Base-by-base conservation (phyloP, 176 grass and related monocot species). In the Bonia amplexicaulis region DNA sequence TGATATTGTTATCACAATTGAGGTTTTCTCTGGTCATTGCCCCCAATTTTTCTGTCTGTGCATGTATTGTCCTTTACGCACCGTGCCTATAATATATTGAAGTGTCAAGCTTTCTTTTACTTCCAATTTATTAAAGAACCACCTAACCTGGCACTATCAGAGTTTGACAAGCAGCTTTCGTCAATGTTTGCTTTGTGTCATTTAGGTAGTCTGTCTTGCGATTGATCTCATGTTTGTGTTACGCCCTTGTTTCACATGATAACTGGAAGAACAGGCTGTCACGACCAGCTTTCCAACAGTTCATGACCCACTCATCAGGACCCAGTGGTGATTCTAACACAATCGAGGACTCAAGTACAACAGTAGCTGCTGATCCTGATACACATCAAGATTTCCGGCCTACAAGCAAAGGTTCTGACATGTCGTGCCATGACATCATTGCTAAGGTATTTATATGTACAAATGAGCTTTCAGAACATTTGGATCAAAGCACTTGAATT, bases 311-410 rank as follows among this genome's bases (percentile, higher is more conserved):
- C 63, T 92, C 84, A n/a, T 76, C 92, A 39, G 66, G 79, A 31
- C 66, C 49, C 78, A 49, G 40, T 35, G 77, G 77, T 61, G 73
- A 86, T 90, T 53, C 92, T 85, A 69, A 39, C 73, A 13, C 53
- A 49, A 63, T 74, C 37, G 84, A 76, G 40, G 84, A 74, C 27
- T 37, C 84, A 26, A 53, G 25, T 27, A 19, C 90, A 66, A 76
- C 87, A 33, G 80, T 94, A 73, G 69, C 87, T 69, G 90, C 77
- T 68, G 93, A 95, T 85, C 39, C 83, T 53, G 86, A 92, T 89
- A 92, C 93, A 9, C 93, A 95, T 82, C 82, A 90, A 85, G 93
- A 95, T 64, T 95, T 95, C 75, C 88, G 88, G 16, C 93, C 86
- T 66, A 87, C 88, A 74, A 95, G 80, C 76, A 95, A 95, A 90